Conservation (phyloP, 768 basidiomycete species). For the Chlorophyllum brunneum region DNA sequence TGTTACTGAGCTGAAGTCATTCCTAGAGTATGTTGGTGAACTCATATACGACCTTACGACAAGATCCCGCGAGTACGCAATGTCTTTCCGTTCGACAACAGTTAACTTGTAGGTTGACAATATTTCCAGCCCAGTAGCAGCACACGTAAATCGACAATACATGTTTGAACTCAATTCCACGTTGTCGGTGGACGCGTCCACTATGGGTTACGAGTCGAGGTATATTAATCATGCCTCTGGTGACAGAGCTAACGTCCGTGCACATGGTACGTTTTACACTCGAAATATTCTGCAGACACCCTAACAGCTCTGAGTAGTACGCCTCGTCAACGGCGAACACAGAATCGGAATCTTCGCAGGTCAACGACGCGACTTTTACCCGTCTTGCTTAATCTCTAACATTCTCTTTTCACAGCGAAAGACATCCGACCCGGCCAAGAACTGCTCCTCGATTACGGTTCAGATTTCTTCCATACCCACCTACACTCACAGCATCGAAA, state of each 20-base stretch:
- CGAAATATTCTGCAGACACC: not conserved
- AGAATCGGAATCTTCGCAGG: constrained; percentile 15
- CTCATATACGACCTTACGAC: constrained; percentile 14
- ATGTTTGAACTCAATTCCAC: constrained; percentile 16
- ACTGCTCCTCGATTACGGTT: constrained; percentile 17
- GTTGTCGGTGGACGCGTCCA: constrained; percentile 8
- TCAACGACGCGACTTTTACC: not conserved
- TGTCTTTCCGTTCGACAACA: not conserved
- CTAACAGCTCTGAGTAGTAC: constrained; percentile 1
- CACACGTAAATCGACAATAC: constrained; percentile 14
- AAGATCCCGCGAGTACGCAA: constrained; percentile 15
- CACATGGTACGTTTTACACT: not conserved
- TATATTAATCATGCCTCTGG: constrained; percentile 14
- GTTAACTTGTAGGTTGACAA: not conserved
- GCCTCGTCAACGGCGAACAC: constrained; percentile 13
- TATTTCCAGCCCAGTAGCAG: constrained; percentile 1
- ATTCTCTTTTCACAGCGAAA: constrained; percentile 9
- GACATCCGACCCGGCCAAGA: constrained; percentile 15
- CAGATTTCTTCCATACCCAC: constrained; percentile 13
- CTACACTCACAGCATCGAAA: no score
- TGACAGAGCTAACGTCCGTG: constrained; percentile 9
- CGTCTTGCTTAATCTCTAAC: no score
- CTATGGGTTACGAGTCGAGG: constrained; percentile 12
- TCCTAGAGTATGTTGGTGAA: constrained; percentile 16
- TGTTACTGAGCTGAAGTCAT: not conserved